Evolutionary conservation across 2,329 filamentous ascomycete species (phyloP).

Genomic region (Tolypocladium album): DNA sequence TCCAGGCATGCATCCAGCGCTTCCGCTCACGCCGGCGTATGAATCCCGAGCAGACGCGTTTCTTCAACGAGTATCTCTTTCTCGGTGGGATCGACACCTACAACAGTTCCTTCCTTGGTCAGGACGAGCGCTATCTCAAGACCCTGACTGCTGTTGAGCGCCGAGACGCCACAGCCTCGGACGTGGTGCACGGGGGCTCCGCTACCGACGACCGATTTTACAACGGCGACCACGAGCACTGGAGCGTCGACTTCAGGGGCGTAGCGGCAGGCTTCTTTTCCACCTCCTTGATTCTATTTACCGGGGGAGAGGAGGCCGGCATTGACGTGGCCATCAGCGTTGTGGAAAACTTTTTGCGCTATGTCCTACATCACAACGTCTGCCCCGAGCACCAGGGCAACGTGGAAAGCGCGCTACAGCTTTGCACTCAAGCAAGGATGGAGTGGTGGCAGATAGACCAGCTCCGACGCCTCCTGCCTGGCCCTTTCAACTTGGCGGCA

Average conservation of each 20-base stretch:
- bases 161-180: constrained; percentile 51
- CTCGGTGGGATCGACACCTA: constrained; percentile 68
- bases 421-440: constrained; percentile 55
- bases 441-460: constrained; percentile 54
- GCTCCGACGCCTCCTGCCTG: constrained; percentile 50
- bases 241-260: constrained; percentile 71
- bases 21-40: constrained; percentile 71
- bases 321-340: constrained; percentile 53
- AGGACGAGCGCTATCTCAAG: constrained; percentile 42
- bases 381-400: constrained; percentile 69
- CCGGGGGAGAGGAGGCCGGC: constrained; percentile 41
- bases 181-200: constrained; percentile 40
- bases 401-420: constrained; percentile 50
- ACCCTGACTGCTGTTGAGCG: constrained; percentile 51
- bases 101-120: constrained; percentile 47
- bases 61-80: constrained; percentile 72
- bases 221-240: constrained; percentile 41
- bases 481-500: constrained; percentile 70
- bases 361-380: constrained; percentile 73
- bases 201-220: constrained; percentile 35
- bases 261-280: constrained; percentile 73
- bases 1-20: constrained; percentile 75
- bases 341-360: constrained; percentile 79
- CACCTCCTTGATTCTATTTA: constrained; percentile 41
- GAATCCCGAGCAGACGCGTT: constrained; percentile 43